Conservation (phyloP, 257 asterid species). For the Plantago ovata region DNA sequence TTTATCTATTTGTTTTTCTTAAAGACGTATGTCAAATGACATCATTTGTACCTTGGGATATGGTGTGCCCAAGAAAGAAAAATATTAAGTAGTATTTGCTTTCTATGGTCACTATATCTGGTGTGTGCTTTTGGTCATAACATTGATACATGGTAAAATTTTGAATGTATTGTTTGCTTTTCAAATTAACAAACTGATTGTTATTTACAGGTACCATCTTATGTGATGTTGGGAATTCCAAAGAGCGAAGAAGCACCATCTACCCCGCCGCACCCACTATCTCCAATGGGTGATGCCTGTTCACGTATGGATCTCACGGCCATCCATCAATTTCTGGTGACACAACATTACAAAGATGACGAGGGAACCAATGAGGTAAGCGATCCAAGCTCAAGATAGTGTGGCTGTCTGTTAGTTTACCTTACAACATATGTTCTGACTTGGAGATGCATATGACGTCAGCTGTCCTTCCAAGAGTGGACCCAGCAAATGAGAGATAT, state of each 20-base stretch:
- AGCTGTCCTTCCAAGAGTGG: constrained; percentile 99
- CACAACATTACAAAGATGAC: constrained; percentile 89
- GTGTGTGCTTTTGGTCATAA: too few species aligned
- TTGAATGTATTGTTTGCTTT: not conserved
- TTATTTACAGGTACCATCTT: constrained; percentile 67
- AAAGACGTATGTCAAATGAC: too few species aligned
- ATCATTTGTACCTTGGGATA: too few species aligned
- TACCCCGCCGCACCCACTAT: constrained; percentile 88
- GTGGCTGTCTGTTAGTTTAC: constrained; percentile 5
- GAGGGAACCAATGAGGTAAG: constrained; percentile 92
- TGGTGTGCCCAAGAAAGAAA: too few species aligned
- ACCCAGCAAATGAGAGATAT: constrained; percentile 97
- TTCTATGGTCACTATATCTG: too few species aligned
- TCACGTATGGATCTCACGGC: constrained; percentile 97
- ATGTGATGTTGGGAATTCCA: constrained; percentile 87
- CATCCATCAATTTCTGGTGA: constrained; percentile 88
- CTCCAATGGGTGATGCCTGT: constrained; percentile 96
- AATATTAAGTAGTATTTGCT: too few species aligned
- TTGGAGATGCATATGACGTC: constrained; percentile 15
- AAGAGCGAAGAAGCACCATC: constrained; percentile 84
- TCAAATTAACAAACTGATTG: constrained; percentile 13
- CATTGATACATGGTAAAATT: too few species aligned
- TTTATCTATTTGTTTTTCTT: too few species aligned
- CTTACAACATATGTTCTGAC: constrained; percentile 15
- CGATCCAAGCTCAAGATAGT: constrained; percentile 17